These are phyloP conservation scores for Tylopilus intermedius DNA, from an alignment of 768 basidiomycete genomes.

Conservation along the genomic window DNA sequence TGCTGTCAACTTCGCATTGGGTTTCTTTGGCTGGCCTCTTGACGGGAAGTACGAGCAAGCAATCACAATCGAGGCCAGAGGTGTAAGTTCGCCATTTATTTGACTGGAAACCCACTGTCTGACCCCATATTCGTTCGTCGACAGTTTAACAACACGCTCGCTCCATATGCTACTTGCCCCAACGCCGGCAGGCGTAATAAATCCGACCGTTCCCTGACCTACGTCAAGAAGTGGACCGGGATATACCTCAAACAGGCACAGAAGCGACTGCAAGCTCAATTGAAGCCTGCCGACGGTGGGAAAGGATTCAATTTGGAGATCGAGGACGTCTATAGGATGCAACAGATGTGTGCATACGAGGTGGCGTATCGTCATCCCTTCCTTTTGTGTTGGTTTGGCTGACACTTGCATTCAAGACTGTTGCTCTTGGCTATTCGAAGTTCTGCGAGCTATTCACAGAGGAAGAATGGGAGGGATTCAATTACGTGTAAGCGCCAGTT, in stretches of 20 bases:
- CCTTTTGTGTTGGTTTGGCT: not conserved
- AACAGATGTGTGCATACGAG: slow-evolving; percentile 84
- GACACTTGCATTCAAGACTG: slow-evolving; percentile 53
- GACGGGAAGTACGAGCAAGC: slow-evolving; percentile 71
- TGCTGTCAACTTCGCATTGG: slow-evolving; percentile 62
- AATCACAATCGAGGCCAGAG: slow-evolving; percentile 63
- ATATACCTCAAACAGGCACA: slow-evolving; percentile 69
- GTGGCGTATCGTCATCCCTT: slow-evolving; percentile 28
- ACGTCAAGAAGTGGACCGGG: slow-evolving; percentile 59
- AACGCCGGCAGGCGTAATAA: slow-evolving; percentile 51
- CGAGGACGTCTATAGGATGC: slow-evolving; percentile 72
- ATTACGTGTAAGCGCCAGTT: slow-evolving; percentile 60
- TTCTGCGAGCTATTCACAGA: slow-evolving; percentile 89
- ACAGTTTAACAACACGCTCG: slow-evolving; percentile 79
- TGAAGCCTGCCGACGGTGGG: slow-evolving; percentile 28
- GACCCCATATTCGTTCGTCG: not conserved
- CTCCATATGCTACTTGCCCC: slow-evolving; percentile 79
- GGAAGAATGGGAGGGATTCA: slow-evolving; percentile 91
- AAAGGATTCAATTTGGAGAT: slow-evolving; percentile 56
- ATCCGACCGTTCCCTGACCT: slow-evolving; percentile 52
- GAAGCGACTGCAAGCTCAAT: slow-evolving; percentile 50
- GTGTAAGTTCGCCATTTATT: slow-evolving; percentile 35
- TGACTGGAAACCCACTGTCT: slow-evolving; percentile 5
- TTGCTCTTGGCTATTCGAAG: slow-evolving; percentile 84
- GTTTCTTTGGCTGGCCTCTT: slow-evolving; percentile 74